Evolutionary conservation across 2,329 filamentous ascomycete species (phyloP).

Genomic region (Aspergillus calidoustus): DNA sequence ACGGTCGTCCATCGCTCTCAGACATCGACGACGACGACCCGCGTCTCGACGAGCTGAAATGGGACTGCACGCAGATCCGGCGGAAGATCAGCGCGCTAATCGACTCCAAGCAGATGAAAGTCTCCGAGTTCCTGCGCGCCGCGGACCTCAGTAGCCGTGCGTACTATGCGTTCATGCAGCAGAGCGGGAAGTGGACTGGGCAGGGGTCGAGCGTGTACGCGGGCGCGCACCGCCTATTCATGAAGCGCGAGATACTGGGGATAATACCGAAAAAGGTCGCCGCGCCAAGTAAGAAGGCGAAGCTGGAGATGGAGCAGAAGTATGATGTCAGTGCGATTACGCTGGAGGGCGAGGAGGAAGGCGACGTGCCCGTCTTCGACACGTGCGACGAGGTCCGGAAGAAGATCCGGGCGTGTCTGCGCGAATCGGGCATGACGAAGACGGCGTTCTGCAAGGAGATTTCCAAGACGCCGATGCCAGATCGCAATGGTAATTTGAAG

Average conservation of each 20-base stretch:
- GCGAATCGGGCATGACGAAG: slow-evolving; percentile 54
- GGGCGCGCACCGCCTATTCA: slow-evolving; percentile 49
- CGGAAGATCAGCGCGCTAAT: slow-evolving; percentile 50
- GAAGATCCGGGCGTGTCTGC: slow-evolving; percentile 59
- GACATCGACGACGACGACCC: slow-evolving; percentile 13
- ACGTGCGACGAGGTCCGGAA: slow-evolving; percentile 62
- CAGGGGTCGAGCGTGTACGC: slow-evolving; percentile 33
- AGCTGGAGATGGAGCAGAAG: slow-evolving; percentile 34
- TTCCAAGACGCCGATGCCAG: slow-evolving; percentile 45
- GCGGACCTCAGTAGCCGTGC: slow-evolving; percentile 36
- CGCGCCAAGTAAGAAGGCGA: slow-evolving; percentile 32
- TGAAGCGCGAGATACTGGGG: slow-evolving; percentile 55
- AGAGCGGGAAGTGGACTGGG: slow-evolving; percentile 32
- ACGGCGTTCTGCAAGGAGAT: slow-evolving; percentile 58
- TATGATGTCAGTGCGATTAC: slow-evolving; percentile 49
- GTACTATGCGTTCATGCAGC: slow-evolving; percentile 55
- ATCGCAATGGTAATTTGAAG: slow-evolving; percentile 40
- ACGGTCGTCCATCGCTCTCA: too few relatives aligned
- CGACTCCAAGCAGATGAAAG: slow-evolving; percentile 50
- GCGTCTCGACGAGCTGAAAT: slow-evolving; percentile 5
- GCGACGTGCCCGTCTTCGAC: slow-evolving; percentile 57
- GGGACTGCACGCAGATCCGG: slow-evolving; percentile 43
- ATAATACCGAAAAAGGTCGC: slow-evolving; percentile 38
- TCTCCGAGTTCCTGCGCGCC: slow-evolving; percentile 49
- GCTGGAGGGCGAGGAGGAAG: slow-evolving; percentile 54